phyloP scores from a whole-genome alignment of 805 yeast species.

The Jamesozyma lodderae region DNA sequence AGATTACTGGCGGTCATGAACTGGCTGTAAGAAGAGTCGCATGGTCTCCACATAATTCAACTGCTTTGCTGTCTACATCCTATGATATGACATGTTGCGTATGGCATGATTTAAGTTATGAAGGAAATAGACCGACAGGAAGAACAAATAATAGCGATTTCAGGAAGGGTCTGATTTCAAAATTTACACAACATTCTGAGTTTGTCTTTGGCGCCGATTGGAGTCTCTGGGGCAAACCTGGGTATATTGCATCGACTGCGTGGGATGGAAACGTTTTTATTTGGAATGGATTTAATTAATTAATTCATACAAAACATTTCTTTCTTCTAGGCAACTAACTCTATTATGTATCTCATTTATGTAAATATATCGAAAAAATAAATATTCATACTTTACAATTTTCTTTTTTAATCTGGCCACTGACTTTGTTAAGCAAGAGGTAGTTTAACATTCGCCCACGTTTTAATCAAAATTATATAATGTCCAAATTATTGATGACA shows the following conservation, averaged over 20 bases:
- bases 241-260: slow-evolving; percentile 90
- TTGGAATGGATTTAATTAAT: slow-evolving; percentile 53
- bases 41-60: slow-evolving; percentile 85
- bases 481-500: too few relatives aligned
- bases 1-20: slow-evolving; percentile 69
- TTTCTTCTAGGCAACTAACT: too few relatives aligned
- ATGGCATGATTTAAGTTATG: slow-evolving; percentile 69
- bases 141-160: slow-evolving; percentile 37
- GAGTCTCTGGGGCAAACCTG: slow-evolving; percentile 94
- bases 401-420: too few relatives aligned
- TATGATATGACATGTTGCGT: slow-evolving; percentile 90
- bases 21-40: slow-evolving; percentile 73
- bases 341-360: too few relatives aligned
- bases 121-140: slow-evolving; percentile 39
- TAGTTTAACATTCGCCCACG: too few relatives aligned
- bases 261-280: slow-evolving; percentile 94
- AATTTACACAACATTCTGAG: slow-evolving; percentile 68
- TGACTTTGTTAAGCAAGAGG: too few relatives aligned
- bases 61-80: slow-evolving; percentile 62
- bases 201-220: slow-evolving; percentile 92
- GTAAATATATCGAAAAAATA: too few relatives aligned
- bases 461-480: too few relatives aligned
- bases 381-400: too few relatives aligned
- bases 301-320: too few relatives aligned
- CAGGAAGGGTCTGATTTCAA: slow-evolving; percentile 44